Conservation (phyloP, 306 rosid species). For the Alnus rubra region DNA sequence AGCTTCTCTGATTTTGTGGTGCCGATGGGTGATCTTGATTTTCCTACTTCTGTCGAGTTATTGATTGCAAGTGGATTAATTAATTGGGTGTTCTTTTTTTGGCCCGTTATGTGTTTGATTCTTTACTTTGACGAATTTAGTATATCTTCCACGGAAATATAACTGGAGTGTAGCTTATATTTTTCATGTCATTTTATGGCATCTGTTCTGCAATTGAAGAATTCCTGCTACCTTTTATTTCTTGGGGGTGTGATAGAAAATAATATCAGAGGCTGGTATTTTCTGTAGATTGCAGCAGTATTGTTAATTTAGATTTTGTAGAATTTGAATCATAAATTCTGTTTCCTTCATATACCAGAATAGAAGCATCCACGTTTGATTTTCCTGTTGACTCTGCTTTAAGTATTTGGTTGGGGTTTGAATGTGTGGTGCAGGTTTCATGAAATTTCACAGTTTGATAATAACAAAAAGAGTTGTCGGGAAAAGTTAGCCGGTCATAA, state of each 20-base stretch:
- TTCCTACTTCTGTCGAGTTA: neutral
- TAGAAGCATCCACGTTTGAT: neutral
- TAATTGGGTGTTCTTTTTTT: neutral
- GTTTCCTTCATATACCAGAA: neutral
- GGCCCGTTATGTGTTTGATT: neutral
- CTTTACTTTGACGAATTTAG: neutral
- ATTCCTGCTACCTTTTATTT: too few relatives aligned
- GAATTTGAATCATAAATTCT: neutral
- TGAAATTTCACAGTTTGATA: conserved; percentile 29
- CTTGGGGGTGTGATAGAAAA: too few relatives aligned
- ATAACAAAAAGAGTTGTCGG: conserved; percentile 34
- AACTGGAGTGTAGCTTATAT: too few relatives aligned
- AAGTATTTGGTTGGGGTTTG: neutral
- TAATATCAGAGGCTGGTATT: too few relatives aligned
- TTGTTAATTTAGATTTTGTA: too few relatives aligned
- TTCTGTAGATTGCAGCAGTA: too few relatives aligned
- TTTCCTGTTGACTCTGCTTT: neutral
- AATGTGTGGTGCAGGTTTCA: conserved; percentile 29
- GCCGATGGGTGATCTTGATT: neutral
- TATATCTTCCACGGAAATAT: too few relatives aligned
- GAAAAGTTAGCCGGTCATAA: conserved; percentile 31
- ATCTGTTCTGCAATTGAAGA: neutral
- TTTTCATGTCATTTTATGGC: too few relatives aligned
- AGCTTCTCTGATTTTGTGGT: neutral
- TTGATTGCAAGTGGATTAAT: neutral